Evolutionary conservation across 257 asterid species (phyloP), one percentile per base, ranked within the genome.

Genomic region (Agastache rugosa): DNA sequence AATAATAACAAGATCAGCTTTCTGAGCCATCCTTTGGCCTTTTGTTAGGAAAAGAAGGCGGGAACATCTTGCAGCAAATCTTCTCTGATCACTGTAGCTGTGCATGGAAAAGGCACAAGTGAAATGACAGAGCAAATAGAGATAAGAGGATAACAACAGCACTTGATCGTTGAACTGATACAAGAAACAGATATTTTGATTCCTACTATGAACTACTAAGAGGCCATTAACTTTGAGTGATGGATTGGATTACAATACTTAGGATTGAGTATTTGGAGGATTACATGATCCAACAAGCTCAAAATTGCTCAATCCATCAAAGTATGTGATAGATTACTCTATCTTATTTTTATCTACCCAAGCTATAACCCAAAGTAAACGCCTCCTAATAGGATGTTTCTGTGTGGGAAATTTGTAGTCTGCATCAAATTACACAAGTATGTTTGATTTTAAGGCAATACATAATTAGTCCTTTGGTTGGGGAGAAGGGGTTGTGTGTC

Each of bases 1-100:
- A 77, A 95, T 91, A 41, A 92, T 80, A 70, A 95, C 92, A 77
- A 92, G 82, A 84, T 89, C 85, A 76, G 92, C 81, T 80, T 79
- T 81, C 17, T 42, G 85, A 85, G 78, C 91, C 99, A 95, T 95
- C 74, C 78, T 88, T 80, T 63, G 84, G 85, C 54, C 75, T 80
- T 79, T 82, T 64, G 45, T 77, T 80, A 64, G 74, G 71, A 67
- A 55, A 81, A 78, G 67, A 75, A 79, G 80, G 67, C 67, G 50
- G 69, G 82, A 82, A 79, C 96, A 92, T 89, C 88, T 85, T 90
- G 90, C 69, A 70, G 82, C 80, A 66, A 29, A 78, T 1, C 71
- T 74, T 11, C 63, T 59, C 2, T 64, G 69, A 25, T 82, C 79
- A 78, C 87, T 84, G 87, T 11, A 35, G 50, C 72, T 50, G 61